phyloP scores from a whole-genome alignment of 768 basidiomycete genomes.

The Lanmaoa pseudosensibilis region DNA sequence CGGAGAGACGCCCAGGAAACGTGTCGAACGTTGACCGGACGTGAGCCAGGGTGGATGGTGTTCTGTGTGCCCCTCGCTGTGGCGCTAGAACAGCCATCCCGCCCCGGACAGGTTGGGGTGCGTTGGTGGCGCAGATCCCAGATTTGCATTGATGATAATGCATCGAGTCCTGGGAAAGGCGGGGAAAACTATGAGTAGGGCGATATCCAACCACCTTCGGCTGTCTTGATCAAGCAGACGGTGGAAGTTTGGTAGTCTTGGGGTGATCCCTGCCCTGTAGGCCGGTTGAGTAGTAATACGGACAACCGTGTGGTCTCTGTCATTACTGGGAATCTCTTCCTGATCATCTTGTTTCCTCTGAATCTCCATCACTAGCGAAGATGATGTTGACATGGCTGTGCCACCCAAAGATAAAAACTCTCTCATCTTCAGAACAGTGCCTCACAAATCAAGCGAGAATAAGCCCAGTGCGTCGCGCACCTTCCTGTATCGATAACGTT shows the following conservation, averaged over 20 bases:
- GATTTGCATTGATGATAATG: background rate
- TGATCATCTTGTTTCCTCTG: background rate
- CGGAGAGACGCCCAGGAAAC: background rate
- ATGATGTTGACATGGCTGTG: too few relatives aligned
- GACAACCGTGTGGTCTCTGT: background rate
- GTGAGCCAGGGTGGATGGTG: background rate
- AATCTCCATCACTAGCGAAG: too few relatives aligned
- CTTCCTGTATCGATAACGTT: too few relatives aligned
- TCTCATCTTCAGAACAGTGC: too few relatives aligned
- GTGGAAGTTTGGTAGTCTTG: background rate
- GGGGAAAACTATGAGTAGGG: background rate
- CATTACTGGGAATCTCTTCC: background rate
- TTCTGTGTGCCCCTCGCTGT: background rate
- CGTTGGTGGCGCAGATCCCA: background rate
- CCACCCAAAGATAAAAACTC: too few relatives aligned
- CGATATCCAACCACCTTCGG: background rate
- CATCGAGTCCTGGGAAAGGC: background rate
- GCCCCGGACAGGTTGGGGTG: background rate
- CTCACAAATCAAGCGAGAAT: too few relatives aligned
- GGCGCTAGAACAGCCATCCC: background rate
- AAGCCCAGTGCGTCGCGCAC: too few relatives aligned
- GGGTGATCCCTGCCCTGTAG: background rate
- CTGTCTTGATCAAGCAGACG: background rate
- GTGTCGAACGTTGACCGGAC: background rate
- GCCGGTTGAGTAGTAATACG: background rate